phyloP scores from a whole-genome alignment of 2,329 filamentous ascomycete species.

The Aphanoascus verrucosus region DNA sequence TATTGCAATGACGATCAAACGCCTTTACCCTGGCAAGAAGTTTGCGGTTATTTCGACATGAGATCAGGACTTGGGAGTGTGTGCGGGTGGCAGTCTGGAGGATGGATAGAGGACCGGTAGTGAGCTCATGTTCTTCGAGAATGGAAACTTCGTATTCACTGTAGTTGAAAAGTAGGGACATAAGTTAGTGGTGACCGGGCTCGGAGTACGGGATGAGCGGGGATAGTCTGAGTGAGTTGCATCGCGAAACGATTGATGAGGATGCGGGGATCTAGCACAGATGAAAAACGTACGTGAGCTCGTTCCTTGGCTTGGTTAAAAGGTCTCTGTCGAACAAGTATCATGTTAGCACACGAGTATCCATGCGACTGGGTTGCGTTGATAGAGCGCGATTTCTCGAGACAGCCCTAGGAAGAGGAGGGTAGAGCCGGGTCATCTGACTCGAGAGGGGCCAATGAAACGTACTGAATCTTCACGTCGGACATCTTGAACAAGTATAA shows the following conservation, averaged over 20 bases:
- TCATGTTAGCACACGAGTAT: constrained; percentile 2
- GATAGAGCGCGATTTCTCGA: constrained; percentile 11
- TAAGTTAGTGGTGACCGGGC: not conserved
- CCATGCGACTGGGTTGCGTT: not conserved
- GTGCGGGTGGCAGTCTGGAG: constrained; percentile 92
- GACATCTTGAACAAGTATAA: constrained; percentile 43
- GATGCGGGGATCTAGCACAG: constrained; percentile 11
- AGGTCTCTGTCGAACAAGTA: constrained; percentile 56
- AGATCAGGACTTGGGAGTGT: constrained; percentile 93
- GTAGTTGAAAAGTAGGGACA: constrained; percentile 19
- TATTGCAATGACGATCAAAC: constrained; percentile 98
- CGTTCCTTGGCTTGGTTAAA: constrained; percentile 73
- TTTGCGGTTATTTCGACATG: constrained; percentile 96
- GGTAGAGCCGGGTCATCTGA: constrained; percentile 17
- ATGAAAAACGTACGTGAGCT: constrained; percentile 65
- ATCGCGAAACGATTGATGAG: not conserved
- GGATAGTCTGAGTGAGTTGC: not conserved
- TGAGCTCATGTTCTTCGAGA: constrained; percentile 69
- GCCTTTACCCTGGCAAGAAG: constrained; percentile 94
- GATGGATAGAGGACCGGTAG: constrained; percentile 73
- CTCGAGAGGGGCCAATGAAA: constrained; percentile 14
- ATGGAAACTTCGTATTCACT: constrained; percentile 87
- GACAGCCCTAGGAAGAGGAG: not conserved
- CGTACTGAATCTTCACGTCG: constrained; percentile 63
- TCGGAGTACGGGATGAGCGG: not conserved